These are phyloP conservation scores for Pestalotiopsis sp. DNA, from an alignment of 2,329 filamentous ascomycete genomes.

Conservation along the genomic window DNA sequence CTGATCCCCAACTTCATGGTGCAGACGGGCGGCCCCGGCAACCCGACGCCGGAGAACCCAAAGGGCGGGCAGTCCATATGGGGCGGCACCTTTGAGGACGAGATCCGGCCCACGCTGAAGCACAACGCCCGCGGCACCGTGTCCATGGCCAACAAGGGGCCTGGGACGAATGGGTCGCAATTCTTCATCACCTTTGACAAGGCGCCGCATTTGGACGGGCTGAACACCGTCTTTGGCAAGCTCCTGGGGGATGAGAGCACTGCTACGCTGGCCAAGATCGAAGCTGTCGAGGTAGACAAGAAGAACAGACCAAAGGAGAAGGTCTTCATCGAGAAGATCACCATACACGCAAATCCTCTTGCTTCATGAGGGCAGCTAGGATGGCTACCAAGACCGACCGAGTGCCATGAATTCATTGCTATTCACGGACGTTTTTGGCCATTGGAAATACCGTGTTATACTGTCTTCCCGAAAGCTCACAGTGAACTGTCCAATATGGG, in stretches of 20 bases:
- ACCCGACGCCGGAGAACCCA: conserved; percentile 58
- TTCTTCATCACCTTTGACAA: conserved; percentile 82
- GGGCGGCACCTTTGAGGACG: conserved; percentile 75
- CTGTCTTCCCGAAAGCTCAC: too few species aligned
- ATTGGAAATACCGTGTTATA: too few species aligned
- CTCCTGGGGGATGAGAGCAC: conserved; percentile 68
- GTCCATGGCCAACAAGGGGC: conserved; percentile 80
- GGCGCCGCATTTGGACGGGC: conserved; percentile 78
- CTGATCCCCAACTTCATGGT: conserved; percentile 82
- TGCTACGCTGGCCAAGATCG: conserved; percentile 70
- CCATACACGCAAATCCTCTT: conserved; percentile 79
- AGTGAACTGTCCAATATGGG: too few species aligned
- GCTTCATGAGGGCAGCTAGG: conserved; percentile 52
- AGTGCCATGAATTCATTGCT: too few species aligned
- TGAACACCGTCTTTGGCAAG: conserved; percentile 84
- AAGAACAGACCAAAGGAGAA: conserved; percentile 74
- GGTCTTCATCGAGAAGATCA: conserved; percentile 69
- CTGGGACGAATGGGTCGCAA: conserved; percentile 74
- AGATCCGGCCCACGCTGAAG: conserved; percentile 71
- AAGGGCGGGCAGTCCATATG: conserved; percentile 77
- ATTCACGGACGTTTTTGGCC: too few species aligned
- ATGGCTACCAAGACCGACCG: background rate
- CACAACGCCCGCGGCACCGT: conserved; percentile 72
- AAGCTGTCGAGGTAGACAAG: conserved; percentile 74
- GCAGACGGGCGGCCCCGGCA: conserved; percentile 70